A percentile compares a stretch with the other conserved stretches of the same genome.
Conservation (phyloP, 2,329 filamentous ascomycete genomes). For the Incumbomyces lentus region DNA sequence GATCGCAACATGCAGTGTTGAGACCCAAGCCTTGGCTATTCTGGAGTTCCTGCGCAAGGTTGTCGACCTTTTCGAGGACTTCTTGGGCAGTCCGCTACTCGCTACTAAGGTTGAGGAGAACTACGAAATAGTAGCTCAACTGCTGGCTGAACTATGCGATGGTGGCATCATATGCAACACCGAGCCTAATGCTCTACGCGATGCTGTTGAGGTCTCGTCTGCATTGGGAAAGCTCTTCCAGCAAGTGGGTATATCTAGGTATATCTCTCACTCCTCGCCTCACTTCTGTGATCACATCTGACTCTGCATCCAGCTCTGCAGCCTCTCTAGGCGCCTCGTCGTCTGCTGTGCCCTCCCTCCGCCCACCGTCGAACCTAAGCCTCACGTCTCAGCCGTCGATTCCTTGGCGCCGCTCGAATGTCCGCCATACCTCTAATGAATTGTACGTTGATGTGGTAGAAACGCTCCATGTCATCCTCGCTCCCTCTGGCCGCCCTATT, state of each 20-base stretch:
- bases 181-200: constrained; percentile 82
- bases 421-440: constrained; percentile 92
- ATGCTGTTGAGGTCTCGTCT: constrained; percentile 83
- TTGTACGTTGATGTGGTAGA: constrained; percentile 94
- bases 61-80: constrained; percentile 87
- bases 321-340: constrained; percentile 30
- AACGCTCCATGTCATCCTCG: constrained; percentile 74
- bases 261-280: constrained; percentile 14
- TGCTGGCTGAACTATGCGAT: constrained; percentile 94
- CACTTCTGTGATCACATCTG: not conserved
- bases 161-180: constrained; percentile 80
- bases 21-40: constrained; percentile 78
- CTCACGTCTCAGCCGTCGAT: constrained; percentile 44
- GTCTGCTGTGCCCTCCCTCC: constrained; percentile 30
- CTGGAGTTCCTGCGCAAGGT: constrained; percentile 92
- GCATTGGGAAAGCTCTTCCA: constrained; percentile 82
- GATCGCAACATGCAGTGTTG: constrained; percentile 70
- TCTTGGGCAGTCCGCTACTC: constrained; percentile 76
- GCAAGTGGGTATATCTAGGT: constrained; percentile 75
- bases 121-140: constrained; percentile 88
- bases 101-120: constrained; percentile 76
- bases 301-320: constrained; percentile 26
- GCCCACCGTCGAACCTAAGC: constrained; percentile 20
- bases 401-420: constrained; percentile 84
- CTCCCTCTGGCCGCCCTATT: constrained; percentile 78